Evolutionary conservation across 1,139 yeast genomes (phyloP).

Genomic region (Geotrichum reessii): DNA sequence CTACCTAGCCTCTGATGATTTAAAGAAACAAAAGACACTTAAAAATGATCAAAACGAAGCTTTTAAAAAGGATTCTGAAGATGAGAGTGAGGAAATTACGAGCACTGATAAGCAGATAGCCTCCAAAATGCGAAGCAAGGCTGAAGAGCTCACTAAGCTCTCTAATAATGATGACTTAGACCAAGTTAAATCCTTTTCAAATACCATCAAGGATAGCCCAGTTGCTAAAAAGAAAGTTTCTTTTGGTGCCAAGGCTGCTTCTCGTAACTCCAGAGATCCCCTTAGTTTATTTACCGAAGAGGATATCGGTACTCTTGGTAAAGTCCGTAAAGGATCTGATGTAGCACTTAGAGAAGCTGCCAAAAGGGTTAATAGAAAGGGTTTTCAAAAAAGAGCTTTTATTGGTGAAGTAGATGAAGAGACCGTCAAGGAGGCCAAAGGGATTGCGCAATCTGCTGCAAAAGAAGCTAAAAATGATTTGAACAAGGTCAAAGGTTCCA

Average conservation of each 20-base stretch:
- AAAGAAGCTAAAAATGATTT: background rate
- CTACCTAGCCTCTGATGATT: background rate
- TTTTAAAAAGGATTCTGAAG: background rate
- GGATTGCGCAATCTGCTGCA: background rate
- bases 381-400: background rate
- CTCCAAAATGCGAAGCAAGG: conserved; percentile 1
- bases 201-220: background rate
- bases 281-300: background rate
- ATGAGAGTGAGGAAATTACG: background rate
- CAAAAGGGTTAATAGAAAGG: background rate
- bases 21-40: background rate
- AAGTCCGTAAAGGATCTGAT: conserved; percentile 3
- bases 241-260: background rate
- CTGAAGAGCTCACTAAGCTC: conserved; percentile 1
- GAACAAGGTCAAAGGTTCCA: background rate
- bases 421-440: background rate
- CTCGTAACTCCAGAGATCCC: conserved; percentile 1
- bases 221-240: background rate
- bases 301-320: background rate
- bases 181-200: background rate
- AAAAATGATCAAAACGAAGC: background rate
- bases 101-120: background rate
- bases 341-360: conserved; percentile 3
- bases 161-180: background rate
- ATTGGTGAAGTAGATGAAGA: conserved; percentile 1